A percentile compares a stretch with the other conserved stretches of the same genome.
Conservation (phyloP, 2,329 filamentous ascomycete genomes). For the Orbilia javanica region DNA sequence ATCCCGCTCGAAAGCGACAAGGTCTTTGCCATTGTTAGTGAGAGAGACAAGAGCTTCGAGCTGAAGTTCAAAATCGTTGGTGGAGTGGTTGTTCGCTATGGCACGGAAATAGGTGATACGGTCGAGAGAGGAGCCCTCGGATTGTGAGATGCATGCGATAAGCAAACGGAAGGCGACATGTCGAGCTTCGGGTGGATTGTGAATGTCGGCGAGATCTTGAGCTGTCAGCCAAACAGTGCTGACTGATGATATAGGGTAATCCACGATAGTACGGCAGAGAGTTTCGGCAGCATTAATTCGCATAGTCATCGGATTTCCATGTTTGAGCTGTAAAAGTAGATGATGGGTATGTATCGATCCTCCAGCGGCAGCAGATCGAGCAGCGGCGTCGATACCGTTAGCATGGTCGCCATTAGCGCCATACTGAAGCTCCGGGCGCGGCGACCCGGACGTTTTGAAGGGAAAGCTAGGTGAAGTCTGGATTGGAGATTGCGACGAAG, state of each 20-base stretch:
- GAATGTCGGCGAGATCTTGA: constrained; percentile 74
- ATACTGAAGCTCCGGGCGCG: constrained; percentile 21
- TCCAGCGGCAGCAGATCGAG: constrained; percentile 32
- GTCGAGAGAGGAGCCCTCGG: constrained; percentile 75
- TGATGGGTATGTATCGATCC: constrained; percentile 59
- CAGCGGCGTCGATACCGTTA: constrained; percentile 35
- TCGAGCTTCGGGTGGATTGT: constrained; percentile 71
- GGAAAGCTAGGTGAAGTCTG: constrained; percentile 29
- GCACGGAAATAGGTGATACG: constrained; percentile 76
- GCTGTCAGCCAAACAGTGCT: constrained; percentile 76
- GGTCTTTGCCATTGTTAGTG: constrained; percentile 73
- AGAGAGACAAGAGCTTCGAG: constrained; percentile 74
- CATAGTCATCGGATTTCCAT: constrained; percentile 60
- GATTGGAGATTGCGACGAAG: constrained; percentile 38
- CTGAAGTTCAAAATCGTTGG: constrained; percentile 76
- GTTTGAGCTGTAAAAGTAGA: constrained; percentile 59
- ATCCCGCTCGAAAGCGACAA: constrained; percentile 77
- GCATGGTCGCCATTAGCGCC: constrained; percentile 34
- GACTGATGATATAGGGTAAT: constrained; percentile 63
- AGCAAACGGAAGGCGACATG: constrained; percentile 76
- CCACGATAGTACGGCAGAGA: constrained; percentile 60
- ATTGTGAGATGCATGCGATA: constrained; percentile 75
- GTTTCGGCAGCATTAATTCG: constrained; percentile 61
- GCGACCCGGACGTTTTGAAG: constrained; percentile 28
- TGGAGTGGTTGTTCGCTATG: constrained; percentile 70